Evolutionary conservation across 495 filamentous ascomycete genomes (phyloP).

Genomic region (Aspergillus steynii): DNA sequence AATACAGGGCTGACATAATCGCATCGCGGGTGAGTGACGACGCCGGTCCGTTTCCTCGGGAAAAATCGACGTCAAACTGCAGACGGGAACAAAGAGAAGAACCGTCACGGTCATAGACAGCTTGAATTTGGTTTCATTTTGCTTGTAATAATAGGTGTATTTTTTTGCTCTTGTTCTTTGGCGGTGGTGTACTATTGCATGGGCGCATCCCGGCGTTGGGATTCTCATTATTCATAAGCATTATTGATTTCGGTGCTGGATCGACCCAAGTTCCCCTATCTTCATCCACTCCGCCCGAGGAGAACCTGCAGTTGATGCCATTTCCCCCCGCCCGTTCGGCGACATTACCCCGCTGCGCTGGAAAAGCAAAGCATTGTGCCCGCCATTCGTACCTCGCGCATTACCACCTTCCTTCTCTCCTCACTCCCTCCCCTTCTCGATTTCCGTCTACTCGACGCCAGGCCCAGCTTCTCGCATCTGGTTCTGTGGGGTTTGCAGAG

Average conservation of each 20-base stretch:
- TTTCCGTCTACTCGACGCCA: slow-evolving; percentile 17
- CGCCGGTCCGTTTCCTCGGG: not conserved
- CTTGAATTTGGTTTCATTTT: not conserved
- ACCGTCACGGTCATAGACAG: not conserved
- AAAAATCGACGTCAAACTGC: not conserved
- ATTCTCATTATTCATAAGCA: slow-evolving; percentile 4
- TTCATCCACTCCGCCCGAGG: slow-evolving; percentile 16
- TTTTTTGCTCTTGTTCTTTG: not conserved
- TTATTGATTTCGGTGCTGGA: slow-evolving; percentile 16
- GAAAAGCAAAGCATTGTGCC: slow-evolving; percentile 17
- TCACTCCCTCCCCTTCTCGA: slow-evolving; percentile 7
- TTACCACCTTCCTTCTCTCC: slow-evolving; percentile 8
- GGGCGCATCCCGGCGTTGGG: not conserved
- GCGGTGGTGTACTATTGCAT: not conserved
- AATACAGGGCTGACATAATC: not conserved
- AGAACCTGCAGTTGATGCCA: slow-evolving; percentile 36
- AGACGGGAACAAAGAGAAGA: not conserved
- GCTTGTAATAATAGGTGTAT: not conserved
- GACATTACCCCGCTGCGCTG: slow-evolving; percentile 39
- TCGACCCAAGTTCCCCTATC: not conserved
- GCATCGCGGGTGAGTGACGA: not conserved
- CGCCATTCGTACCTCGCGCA: slow-evolving; percentile 9
- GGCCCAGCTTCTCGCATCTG: slow-evolving; percentile 15
- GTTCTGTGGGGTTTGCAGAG: slow-evolving; percentile 11
- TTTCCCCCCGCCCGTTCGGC: slow-evolving; percentile 35